A percentile compares a stretch with the other conserved stretches of the same genome.
Evolutionary conservation across 2,329 filamentous ascomycete genomes (phyloP).

Genomic region (Cladosporium phlei): DNA sequence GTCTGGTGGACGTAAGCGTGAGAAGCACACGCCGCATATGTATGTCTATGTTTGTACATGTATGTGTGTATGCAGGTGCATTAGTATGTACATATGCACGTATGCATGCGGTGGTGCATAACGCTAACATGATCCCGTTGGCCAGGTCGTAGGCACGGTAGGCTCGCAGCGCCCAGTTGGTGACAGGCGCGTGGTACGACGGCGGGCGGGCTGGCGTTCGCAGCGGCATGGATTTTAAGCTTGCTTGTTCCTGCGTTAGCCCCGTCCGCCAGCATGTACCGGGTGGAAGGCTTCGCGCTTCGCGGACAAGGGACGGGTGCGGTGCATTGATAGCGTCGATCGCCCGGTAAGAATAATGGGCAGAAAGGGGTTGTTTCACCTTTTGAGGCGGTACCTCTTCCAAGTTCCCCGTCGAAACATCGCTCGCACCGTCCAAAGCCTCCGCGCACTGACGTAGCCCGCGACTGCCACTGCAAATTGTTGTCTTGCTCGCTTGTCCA

Average conservation of each 20-base stretch:
- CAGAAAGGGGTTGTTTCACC: slow-evolving; percentile 12
- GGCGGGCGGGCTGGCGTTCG: neutral
- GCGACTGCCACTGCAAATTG: slow-evolving; percentile 8
- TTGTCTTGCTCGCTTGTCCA: slow-evolving; percentile 13
- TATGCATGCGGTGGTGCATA: neutral
- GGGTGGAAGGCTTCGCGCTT: no score
- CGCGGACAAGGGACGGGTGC: neutral
- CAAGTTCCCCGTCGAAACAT: slow-evolving; percentile 9
- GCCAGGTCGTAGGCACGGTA: neutral
- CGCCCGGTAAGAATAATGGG: neutral
- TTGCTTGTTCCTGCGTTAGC: slow-evolving; percentile 12
- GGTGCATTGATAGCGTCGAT: slow-evolving; percentile 1
- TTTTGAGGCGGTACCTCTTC: neutral
- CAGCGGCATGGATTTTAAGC: slow-evolving; percentile 2
- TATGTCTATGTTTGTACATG: no score
- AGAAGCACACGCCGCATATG: no score
- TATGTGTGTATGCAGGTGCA: neutral
- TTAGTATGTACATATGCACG: neutral
- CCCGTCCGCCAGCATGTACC: neutral
- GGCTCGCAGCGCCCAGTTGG: neutral
- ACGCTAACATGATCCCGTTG: neutral
- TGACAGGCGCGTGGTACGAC: slow-evolving; percentile 5
- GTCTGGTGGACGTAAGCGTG: no score
- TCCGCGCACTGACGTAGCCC: slow-evolving; percentile 11
- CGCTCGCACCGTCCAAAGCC: slow-evolving; percentile 9